A percentile compares a stretch with the other conserved stretches of the same genome.
These are phyloP conservation scores for Diplogelasinospora grovesii DNA, from an alignment of 495 filamentous ascomycete species.

Conservation along the genomic window DNA sequence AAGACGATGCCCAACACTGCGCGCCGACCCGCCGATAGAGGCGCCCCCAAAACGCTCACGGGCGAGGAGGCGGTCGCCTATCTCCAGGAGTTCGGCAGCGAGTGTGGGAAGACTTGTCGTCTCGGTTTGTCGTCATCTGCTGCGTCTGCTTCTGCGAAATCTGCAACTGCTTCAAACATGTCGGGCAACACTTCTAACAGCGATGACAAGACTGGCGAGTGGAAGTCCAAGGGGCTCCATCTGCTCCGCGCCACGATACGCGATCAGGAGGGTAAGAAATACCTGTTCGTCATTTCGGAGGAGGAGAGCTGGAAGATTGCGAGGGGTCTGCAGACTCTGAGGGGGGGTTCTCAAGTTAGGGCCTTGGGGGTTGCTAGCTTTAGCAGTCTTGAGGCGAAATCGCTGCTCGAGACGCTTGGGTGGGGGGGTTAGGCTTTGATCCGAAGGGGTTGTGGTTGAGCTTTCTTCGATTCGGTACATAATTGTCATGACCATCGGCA, in stretches of 20 bases:
- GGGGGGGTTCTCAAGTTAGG: constrained; percentile 62
- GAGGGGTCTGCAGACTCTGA: constrained; percentile 66
- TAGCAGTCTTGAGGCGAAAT: constrained; percentile 52
- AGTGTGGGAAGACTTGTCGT: constrained; percentile 58
- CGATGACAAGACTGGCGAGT: constrained; percentile 45
- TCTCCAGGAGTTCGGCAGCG: constrained; percentile 48
- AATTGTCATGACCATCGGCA: background rate
- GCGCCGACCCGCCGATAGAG: constrained; percentile 37
- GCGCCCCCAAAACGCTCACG: constrained; percentile 40
- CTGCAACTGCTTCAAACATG: too few species aligned
- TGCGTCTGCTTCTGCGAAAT: constrained; percentile 27
- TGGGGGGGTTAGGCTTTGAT: constrained; percentile 30
- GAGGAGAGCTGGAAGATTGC: constrained; percentile 92
- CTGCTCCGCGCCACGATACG: constrained; percentile 74
- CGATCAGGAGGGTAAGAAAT: constrained; percentile 77
- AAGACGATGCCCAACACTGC: constrained; percentile 29
- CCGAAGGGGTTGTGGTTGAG: too few species aligned
- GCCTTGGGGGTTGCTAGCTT: constrained; percentile 59
- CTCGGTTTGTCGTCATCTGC: constrained; percentile 23
- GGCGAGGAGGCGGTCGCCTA: constrained; percentile 59
- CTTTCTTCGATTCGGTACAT: constrained; percentile 2
- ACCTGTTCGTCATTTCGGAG: constrained; percentile 74
- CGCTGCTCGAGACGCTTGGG: constrained; percentile 54
- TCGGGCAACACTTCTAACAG: too few species aligned
- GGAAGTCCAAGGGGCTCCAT: constrained; percentile 54